These are phyloP conservation scores for Xylaria cubensis DNA, from an alignment of 495 filamentous ascomycete species.

Conservation along the genomic window DNA sequence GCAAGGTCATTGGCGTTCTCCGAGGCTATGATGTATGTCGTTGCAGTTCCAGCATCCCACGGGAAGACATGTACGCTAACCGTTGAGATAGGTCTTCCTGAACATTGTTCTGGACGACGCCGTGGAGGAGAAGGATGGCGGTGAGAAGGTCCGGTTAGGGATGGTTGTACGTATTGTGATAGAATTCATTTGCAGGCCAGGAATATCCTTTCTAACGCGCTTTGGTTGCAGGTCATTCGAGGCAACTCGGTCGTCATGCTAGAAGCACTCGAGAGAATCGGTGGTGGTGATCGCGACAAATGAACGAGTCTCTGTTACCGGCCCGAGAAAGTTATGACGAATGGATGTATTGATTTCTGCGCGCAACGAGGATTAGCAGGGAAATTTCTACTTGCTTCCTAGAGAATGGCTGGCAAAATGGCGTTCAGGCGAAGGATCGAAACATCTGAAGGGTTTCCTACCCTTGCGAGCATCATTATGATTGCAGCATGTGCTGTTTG, in stretches of 20 bases:
- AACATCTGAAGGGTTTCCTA: constrained; percentile 9
- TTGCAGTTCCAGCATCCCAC: background rate
- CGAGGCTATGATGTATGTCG: constrained; percentile 89
- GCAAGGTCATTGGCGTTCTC: constrained; percentile 93
- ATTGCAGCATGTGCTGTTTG: constrained; percentile 1
- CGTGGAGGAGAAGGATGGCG: constrained; percentile 92
- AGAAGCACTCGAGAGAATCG: constrained; percentile 73
- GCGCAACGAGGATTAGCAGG: constrained; percentile 18
- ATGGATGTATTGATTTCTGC: constrained; percentile 7
- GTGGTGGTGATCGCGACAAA: constrained; percentile 53
- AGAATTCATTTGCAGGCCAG: background rate
- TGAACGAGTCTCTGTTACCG: constrained; percentile 22
- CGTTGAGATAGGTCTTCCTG: constrained; percentile 79
- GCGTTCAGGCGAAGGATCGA: constrained; percentile 27
- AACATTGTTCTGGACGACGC: constrained; percentile 98
- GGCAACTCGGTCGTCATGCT: constrained; percentile 97
- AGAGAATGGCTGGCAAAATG: constrained; percentile 19
- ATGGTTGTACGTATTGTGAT: constrained; percentile 76
- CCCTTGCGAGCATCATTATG: constrained; percentile 9
- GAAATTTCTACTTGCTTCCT: constrained; percentile 6
- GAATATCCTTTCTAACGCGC: constrained; percentile 11
- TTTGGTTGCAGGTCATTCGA: constrained; percentile 66
- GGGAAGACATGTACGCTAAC: constrained; percentile 6
- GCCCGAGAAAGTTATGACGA: background rate
- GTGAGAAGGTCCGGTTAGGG: constrained; percentile 88